Conservation (phyloP, 1,284 basidiomycete genomes). For the Ceratobasidium sp. region DNA sequence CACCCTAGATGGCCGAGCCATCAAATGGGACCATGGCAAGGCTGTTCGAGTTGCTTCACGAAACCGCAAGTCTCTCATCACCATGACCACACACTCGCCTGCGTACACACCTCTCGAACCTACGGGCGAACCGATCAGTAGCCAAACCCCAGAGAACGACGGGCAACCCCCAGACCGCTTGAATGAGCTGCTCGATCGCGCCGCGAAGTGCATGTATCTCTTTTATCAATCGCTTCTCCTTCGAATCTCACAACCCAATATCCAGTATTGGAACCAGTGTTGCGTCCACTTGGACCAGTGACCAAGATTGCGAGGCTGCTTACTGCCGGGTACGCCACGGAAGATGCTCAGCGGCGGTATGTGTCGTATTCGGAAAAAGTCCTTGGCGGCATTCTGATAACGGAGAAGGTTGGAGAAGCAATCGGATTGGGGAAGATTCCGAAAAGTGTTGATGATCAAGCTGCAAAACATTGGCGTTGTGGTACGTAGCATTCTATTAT, state of each 20-base stretch:
- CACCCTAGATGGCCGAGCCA: too few species aligned
- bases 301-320: conserved; percentile 1
- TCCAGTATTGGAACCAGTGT: background rate
- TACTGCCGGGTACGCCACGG: conserved; percentile 13
- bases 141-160: background rate
- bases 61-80: background rate
- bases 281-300: background rate
- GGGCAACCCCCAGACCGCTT: background rate
- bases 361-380: background rate
- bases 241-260: background rate
- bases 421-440: conserved; percentile 26
- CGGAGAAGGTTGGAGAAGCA: conserved; percentile 16
- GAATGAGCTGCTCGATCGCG: background rate
- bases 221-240: background rate
- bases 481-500: background rate
- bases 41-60: too few species aligned
- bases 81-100: background rate
- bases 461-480: conserved; percentile 36
- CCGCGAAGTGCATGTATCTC: background rate
- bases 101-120: background rate
- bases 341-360: conserved; percentile 20
- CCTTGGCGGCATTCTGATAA: background rate
- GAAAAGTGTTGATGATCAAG: conserved; percentile 34
- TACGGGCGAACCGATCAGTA: background rate
- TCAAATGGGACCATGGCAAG: background rate